Evolutionary conservation across 805 yeast species (phyloP).

Genomic region (Candida ulmi): DNA sequence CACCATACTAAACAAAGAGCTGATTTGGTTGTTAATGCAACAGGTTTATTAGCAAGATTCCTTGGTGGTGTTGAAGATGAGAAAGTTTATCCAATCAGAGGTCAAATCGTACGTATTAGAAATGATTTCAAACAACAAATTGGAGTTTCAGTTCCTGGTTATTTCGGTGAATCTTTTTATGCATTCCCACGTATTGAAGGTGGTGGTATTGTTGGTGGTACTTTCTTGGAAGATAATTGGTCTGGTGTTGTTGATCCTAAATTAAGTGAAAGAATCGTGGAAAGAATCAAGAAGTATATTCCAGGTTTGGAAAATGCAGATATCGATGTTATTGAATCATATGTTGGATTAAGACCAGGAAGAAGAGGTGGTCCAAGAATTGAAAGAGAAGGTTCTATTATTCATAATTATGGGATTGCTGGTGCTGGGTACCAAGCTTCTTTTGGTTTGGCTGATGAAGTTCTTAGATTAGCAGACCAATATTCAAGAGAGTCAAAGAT

Average conservation of each 20-base stretch:
- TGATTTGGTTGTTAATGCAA: constrained; percentile 49
- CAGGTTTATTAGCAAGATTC: constrained; percentile 45
- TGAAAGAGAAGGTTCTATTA: constrained; percentile 36
- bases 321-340: constrained; percentile 42
- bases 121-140: constrained; percentile 21
- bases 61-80: constrained; percentile 43
- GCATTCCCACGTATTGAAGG: constrained; percentile 71
- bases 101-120: constrained; percentile 44
- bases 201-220: constrained; percentile 65
- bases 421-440: constrained; percentile 78
- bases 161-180: constrained; percentile 43
- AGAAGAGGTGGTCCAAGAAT: constrained; percentile 55
- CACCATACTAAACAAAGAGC: constrained; percentile 37
- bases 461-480: constrained; percentile 30
- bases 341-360: constrained; percentile 67
- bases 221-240: constrained; percentile 26
- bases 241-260: constrained; percentile 32
- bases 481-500: constrained; percentile 21
- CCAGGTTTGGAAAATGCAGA: constrained; percentile 17
- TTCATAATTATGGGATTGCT: constrained; percentile 69
- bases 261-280: constrained; percentile 39
- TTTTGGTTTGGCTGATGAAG: constrained; percentile 52
- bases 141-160: constrained; percentile 29
- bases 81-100: constrained; percentile 47
- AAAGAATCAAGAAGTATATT: constrained; percentile 19